A percentile compares a stretch with the other conserved stretches of the same genome.
Evolutionary conservation across 164 flowering plant species (phyloP).

Genomic region (Vitis rupestris): DNA sequence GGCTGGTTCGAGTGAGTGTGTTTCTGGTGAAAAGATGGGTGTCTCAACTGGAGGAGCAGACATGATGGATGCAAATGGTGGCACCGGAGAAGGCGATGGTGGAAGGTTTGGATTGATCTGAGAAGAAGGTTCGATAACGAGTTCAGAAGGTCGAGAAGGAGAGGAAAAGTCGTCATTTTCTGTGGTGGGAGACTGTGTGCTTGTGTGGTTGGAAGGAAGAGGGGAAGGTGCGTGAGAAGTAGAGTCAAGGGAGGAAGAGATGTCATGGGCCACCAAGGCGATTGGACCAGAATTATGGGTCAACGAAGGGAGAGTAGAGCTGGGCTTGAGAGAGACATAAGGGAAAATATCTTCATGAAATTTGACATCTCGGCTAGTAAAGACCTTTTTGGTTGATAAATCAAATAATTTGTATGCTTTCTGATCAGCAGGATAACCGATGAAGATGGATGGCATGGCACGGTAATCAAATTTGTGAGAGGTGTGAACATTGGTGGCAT

Average conservation of each 20-base stretch:
- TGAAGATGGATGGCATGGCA: neutral
- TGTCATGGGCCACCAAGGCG: too few species aligned
- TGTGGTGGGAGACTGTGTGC: neutral
- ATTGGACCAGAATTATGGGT: neutral
- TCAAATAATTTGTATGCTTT: slow-evolving; percentile 5
- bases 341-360: slow-evolving; percentile 1
- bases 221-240: neutral
- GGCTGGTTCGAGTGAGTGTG: neutral
- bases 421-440: neutral
- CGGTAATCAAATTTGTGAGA: neutral
- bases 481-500: too few species aligned
- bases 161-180: neutral
- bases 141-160: neutral
- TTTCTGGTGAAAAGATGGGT: neutral
- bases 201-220: neutral
- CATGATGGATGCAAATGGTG: too few species aligned
- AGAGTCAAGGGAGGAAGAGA: too few species aligned
- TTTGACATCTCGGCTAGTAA: neutral
- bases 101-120: neutral
- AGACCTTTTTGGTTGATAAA: slow-evolving; percentile 7
- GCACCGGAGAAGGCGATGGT: too few species aligned
- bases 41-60: neutral
- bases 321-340: slow-evolving; percentile 4
- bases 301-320: neutral
- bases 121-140: neutral